Evolutionary conservation across 495 filamentous ascomycete genomes (phyloP), one percentile per base, ranked within the genome.

Genomic region (Aspergillus heteromorphus): DNA sequence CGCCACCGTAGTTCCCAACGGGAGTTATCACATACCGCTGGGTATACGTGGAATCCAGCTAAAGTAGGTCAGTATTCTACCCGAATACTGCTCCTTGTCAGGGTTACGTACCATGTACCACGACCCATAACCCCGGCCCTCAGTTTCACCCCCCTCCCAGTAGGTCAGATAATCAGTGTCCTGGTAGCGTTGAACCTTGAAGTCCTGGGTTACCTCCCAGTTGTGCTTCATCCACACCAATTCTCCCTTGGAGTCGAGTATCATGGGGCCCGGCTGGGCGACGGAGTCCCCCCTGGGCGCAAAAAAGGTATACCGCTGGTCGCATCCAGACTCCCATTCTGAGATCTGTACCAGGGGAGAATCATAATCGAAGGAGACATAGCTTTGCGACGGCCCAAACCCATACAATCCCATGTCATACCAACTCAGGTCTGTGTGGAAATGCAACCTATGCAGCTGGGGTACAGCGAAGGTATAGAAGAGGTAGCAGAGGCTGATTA

Each of bases 101-200:
- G 48, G 31, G 10, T 17, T 0, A 48, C 67, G 34, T 59, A 77
- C 75, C 75, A 79, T 78, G 40, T 73, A 75, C 58, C 78, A 79
- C 40, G 70, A 69, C 7, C 80, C 80, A 48, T 65, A 66, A 2
- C 78, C 77, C 56, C 79, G 63, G 27, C 73, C 76, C 20, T 73
- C 73, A 31, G 76, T 65, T 54, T 76, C 72, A 29, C 75, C 65
- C 7, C 79, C 79, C 42, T 78, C 71, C 80, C 79, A 83, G 50
- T 77, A 82, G 3, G 79, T 79, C 43, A 83, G 38, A 55, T 75
- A 80, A 11, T 74, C 67, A 45, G 73, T 55, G 30, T 67, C 74
- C 49, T 65, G 71, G 27, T 76, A 80, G 10, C 60, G 63, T 29
- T 76, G 75, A 0, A 78, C 66, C 52, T 71, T 69, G 51, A 79